These are phyloP conservation scores for Megacollybia marginata DNA, from an alignment of 768 basidiomycete genomes.

Conservation along the genomic window DNA sequence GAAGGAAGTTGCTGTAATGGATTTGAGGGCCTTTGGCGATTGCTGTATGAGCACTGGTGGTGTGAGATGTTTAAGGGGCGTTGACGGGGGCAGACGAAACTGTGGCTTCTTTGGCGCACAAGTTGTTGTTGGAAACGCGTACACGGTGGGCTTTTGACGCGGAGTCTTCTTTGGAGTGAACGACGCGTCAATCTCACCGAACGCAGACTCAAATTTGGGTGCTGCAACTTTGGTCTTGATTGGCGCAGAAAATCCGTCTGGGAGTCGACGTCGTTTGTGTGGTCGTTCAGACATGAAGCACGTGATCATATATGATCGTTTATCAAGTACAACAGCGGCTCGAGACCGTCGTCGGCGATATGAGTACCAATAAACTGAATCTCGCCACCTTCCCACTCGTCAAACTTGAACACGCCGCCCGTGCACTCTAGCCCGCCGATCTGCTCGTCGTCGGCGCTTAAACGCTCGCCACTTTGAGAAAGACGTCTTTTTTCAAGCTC, in stretches of 20 bases:
- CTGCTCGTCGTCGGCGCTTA: conserved; percentile 57
- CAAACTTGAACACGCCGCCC: conserved; percentile 58
- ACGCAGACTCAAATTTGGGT: background rate
- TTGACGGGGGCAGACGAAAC: background rate
- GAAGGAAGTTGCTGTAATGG: background rate
- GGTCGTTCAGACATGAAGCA: background rate
- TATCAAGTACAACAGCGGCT: too few species aligned
- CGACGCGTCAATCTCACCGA: background rate
- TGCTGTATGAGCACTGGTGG: background rate
- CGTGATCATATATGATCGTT: background rate
- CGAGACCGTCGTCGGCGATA: conserved; percentile 32
- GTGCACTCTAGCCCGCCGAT: conserved; percentile 71
- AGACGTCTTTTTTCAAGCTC: conserved; percentile 73
- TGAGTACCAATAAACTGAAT: conserved; percentile 46
- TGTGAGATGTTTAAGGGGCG: background rate
- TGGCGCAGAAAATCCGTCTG: background rate
- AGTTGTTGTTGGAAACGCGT: background rate
- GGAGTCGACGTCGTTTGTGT: background rate
- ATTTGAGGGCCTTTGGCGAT: background rate
- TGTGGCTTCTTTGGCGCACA: background rate
- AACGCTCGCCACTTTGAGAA: conserved; percentile 59
- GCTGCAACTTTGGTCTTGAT: background rate
- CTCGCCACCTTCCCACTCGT: conserved; percentile 83
- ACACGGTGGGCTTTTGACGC: background rate
- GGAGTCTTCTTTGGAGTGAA: background rate